phyloP scores from a whole-genome alignment of 2,329 filamentous ascomycete genomes.

The Aspergillus fumigatus region DNA sequence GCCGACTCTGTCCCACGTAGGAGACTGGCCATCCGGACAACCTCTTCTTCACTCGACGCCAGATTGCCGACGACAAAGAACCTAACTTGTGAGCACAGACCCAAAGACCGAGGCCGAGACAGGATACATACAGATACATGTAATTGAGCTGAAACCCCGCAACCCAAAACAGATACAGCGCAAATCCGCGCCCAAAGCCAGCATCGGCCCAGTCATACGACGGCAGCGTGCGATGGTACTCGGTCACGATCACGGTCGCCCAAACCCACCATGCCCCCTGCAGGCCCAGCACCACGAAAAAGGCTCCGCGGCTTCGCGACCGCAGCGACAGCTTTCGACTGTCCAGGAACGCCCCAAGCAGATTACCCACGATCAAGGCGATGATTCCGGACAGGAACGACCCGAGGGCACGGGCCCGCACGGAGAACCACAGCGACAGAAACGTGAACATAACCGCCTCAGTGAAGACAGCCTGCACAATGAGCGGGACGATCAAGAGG shows the following conservation, averaged over 20 bases:
- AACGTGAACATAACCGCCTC: slow-evolving; percentile 72
- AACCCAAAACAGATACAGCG: slow-evolving; percentile 63
- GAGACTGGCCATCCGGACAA: slow-evolving; percentile 64
- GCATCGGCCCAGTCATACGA: slow-evolving; percentile 61
- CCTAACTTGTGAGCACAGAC: slow-evolving; percentile 27
- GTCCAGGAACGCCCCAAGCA: slow-evolving; percentile 64
- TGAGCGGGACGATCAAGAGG: slow-evolving; percentile 61
- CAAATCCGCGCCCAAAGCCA: slow-evolving; percentile 64
- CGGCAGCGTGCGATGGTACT: slow-evolving; percentile 54
- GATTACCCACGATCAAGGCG: slow-evolving; percentile 61
- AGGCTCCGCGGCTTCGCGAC: slow-evolving; percentile 51
- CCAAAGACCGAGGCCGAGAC: accelerated
- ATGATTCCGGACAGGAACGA: slow-evolving; percentile 67
- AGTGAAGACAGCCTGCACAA: slow-evolving; percentile 65
- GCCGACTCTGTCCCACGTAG: slow-evolving; percentile 68
- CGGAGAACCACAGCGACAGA: slow-evolving; percentile 63
- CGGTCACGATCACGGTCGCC: slow-evolving; percentile 61
- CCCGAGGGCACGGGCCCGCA: slow-evolving; percentile 63
- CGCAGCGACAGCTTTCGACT: slow-evolving; percentile 52
- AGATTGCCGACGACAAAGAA: slow-evolving; percentile 69
- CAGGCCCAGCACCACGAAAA: slow-evolving; percentile 46
- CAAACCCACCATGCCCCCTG: slow-evolving; percentile 71
- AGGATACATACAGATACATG: slow-evolving; percentile 55
- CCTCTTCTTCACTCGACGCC: slow-evolving; percentile 56
- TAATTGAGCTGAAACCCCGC: slow-evolving; percentile 70